Evolutionary conservation across 257 asterid genomes (phyloP), one percentile per base, ranked within the genome.

Genomic region (Primulina eburnea): DNA sequence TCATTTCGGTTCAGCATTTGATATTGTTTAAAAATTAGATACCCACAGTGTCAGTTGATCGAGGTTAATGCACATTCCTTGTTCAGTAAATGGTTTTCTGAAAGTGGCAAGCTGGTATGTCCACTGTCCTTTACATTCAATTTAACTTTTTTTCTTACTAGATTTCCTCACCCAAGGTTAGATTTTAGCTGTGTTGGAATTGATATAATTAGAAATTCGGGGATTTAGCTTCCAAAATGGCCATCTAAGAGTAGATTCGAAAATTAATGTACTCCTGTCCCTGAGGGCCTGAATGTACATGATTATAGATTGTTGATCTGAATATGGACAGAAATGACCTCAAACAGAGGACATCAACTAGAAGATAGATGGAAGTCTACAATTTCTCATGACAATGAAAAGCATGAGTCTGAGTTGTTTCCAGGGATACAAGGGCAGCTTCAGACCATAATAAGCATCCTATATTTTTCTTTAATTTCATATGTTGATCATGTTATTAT

Each of bases 31-130:
- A 62, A 70, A 57, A 64, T 73, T 88, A 94, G 99, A 79, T 94
- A 88, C 81, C 84, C 93, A 0, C 96, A 84, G 50, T 78, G 90
- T 85, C 99, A 94, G 82, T 80, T 94, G 88, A 83, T 94, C 9
- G 99, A 91, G 86, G 92, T 94, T 62, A 91, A 94, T 82, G 99
- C 97, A 58, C 99, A 94, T 82, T 91, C 97, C 77, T 84, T 94
- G 81, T 94, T 94, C 80, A 94, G 99, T 78, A 94, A 94, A 87
- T 94, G 97, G 97, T 94, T 94, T 78, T 94, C 99, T 65, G 99
- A 94, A 84, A 94, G 99, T 78, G 99, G 99, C 79, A 94, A 94
- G 85, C 84, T 89, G 93, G 99, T 89, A 82, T 63, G 89, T 79
- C 70, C 33, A 59, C 40, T 59, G 33, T 63, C 24, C 67, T 69